Base-by-base conservation (phyloP, 202 grass and related monocot species). In the Setaria italica region DNA sequence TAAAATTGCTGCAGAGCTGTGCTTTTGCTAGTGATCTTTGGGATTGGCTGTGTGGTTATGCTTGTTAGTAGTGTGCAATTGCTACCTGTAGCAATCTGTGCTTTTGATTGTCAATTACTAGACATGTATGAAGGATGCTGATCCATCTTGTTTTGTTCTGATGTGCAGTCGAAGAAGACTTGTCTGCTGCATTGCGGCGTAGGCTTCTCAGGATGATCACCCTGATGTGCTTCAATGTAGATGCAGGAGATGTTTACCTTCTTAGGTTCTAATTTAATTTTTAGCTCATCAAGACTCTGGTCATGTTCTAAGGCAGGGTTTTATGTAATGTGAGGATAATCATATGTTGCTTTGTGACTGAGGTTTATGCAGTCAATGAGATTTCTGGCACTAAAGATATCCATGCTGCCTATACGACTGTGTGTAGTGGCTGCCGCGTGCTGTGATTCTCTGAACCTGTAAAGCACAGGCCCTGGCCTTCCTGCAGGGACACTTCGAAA, bases 111-210 rank as follows among this genome's bases (percentile, higher is more conserved):
- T 41, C 5, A 41, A 2, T 5, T 41, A 41, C 39, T 41, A 41
- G 5, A 5, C 39, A 41, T 41, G 39, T 41, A 13, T 11, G 9
- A 14, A 6, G 9, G 1, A 5, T 14, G 0, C 54, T 72, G 13
- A 82, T 70, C 1, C 1, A 37, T 35, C 25, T 54, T 57, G 29
- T 25, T 9, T 47, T n/a, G 14, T 32, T 20, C 0, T 11, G 10
- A 33, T 84, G 0, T 89, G 17, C 80, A 95, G 91, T 95, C 88
- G 89, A 95, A 95, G 91, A 95, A 93, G 83, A 29, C 48, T 9
- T 14, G 6, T 35, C 8, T 42, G 42, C 2, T 63, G 5, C 85
- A 32, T 37, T 29, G 1, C 14, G 4, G 25, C 0, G 25, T 25
- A 25, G 9, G 1, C 14, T 0, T 70, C 5, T 32, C 0, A 7